These are phyloP conservation scores for Pichia scutulata DNA, from an alignment of 805 yeast genomes.

Conservation along the genomic window DNA sequence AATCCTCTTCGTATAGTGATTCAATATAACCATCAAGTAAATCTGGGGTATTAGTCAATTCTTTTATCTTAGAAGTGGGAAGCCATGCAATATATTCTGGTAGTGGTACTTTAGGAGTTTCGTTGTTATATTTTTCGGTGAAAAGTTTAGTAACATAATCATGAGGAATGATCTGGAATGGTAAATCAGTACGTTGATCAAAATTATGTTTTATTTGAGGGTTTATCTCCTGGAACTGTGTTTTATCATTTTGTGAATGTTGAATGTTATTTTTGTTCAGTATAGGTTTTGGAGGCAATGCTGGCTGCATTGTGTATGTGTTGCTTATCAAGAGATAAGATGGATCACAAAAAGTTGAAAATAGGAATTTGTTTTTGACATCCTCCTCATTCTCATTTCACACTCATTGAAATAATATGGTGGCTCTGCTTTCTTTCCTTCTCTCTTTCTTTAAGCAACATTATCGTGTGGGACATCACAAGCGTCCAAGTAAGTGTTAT, in stretches of 20 bases:
- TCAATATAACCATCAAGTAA: constrained; percentile 17
- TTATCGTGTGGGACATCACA: too few species aligned
- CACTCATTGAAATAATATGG: too few species aligned
- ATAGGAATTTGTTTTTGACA: too few species aligned
- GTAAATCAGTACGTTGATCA: background rate
- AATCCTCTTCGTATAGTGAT: constrained; percentile 9
- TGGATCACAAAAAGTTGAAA: too few species aligned
- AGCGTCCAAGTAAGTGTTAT: too few species aligned
- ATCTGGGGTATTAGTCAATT: constrained; percentile 12
- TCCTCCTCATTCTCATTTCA: too few species aligned
- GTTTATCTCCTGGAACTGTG: background rate
- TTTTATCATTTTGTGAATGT: background rate
- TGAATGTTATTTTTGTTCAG: background rate
- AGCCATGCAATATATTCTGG: constrained; percentile 22
- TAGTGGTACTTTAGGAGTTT: constrained; percentile 4
- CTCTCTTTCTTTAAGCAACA: too few species aligned
- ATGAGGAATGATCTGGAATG: background rate
- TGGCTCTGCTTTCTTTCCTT: too few species aligned
- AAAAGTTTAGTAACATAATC: background rate
- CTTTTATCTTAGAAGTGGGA: constrained; percentile 16
- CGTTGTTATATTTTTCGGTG: background rate
- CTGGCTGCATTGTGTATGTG: background rate
- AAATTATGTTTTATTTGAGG: background rate
- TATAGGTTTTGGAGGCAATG: constrained; percentile 2
- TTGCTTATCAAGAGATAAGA: background rate